A percentile compares a stretch with the other conserved stretches of the same genome.
Conservation (phyloP, 2,329 filamentous ascomycete species). For the Colletotrichum sp. region DNA sequence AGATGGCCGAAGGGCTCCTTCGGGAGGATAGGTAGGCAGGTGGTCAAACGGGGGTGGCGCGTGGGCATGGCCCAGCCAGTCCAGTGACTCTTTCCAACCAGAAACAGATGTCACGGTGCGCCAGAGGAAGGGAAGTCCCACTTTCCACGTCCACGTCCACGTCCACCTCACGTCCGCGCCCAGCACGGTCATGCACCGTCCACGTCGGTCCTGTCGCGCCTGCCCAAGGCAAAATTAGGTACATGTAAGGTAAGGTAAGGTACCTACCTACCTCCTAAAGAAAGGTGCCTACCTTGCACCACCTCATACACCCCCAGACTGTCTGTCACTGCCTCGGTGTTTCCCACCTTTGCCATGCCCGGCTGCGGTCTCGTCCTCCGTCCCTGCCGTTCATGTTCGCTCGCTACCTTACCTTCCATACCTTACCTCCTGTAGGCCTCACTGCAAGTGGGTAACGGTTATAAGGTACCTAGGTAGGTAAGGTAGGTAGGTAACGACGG, state of each 20-base stretch:
- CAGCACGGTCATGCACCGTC: neutral
- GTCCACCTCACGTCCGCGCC: neutral
- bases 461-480: neutral
- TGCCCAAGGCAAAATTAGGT: neutral
- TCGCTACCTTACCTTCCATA: neutral
- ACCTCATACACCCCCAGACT: neutral
- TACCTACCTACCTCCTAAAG: too few species aligned
- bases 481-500: neutral
- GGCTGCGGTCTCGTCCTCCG: neutral
- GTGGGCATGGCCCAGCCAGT: neutral
- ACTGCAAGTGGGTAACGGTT: neutral
- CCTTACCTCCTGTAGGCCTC: neutral
- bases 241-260: neutral
- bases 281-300: neutral
- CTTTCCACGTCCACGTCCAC: slow-evolving; percentile 6
- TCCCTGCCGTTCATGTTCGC: neutral
- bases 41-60: neutral
- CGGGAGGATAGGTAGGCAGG: neutral
- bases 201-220: neutral
- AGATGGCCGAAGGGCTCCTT: neutral
- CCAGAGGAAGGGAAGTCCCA: neutral
- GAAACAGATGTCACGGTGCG: neutral
- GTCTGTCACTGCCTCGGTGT: neutral
- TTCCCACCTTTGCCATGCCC: neutral
- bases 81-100: slow-evolving; percentile 17